Conservation (phyloP, 192 early-diverging fungal species). For the Thamnidium elegans region DNA sequence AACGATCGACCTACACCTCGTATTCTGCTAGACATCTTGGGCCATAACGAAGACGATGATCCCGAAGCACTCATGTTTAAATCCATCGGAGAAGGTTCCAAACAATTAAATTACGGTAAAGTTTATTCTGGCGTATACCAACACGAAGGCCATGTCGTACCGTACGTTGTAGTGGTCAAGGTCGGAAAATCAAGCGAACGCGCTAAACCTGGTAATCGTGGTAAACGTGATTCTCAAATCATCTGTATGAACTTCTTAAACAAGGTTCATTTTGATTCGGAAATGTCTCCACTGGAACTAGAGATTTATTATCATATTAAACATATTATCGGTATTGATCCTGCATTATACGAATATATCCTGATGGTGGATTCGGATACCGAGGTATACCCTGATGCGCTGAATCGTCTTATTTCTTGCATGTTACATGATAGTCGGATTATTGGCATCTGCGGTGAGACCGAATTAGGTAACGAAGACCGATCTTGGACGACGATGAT, state of each 20-base stretch:
- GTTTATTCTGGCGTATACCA: constrained; percentile 82
- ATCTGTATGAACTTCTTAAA: constrained; percentile 81
- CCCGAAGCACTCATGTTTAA: constrained; percentile 71
- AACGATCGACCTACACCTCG: constrained; percentile 81
- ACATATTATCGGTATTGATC: constrained; percentile 81
- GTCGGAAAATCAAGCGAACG: constrained; percentile 71
- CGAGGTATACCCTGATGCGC: constrained; percentile 76
- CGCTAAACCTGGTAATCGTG: constrained; percentile 76
- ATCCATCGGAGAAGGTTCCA: constrained; percentile 73
- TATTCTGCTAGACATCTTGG: constrained; percentile 77
- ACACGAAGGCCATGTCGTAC: constrained; percentile 69
- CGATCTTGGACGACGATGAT: constrained; percentile 97
- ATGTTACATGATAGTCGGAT: constrained; percentile 78
- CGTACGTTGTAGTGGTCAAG: constrained; percentile 80
- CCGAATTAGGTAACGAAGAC: constrained; percentile 89
- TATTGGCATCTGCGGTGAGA: constrained; percentile 97
- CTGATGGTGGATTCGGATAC: constrained; percentile 82
- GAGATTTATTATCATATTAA: constrained; percentile 84
- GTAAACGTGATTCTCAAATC: constrained; percentile 86
- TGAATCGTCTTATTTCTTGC: constrained; percentile 84
- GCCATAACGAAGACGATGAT: constrained; percentile 47
- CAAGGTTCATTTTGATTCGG: constrained; percentile 75
- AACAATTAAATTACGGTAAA: constrained; percentile 80
- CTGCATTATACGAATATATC: constrained; percentile 75
- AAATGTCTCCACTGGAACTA: constrained; percentile 76